These are phyloP conservation scores for Parsonsia alboflavescens DNA, from an alignment of 257 asterid genomes.

Conservation along the genomic window DNA sequence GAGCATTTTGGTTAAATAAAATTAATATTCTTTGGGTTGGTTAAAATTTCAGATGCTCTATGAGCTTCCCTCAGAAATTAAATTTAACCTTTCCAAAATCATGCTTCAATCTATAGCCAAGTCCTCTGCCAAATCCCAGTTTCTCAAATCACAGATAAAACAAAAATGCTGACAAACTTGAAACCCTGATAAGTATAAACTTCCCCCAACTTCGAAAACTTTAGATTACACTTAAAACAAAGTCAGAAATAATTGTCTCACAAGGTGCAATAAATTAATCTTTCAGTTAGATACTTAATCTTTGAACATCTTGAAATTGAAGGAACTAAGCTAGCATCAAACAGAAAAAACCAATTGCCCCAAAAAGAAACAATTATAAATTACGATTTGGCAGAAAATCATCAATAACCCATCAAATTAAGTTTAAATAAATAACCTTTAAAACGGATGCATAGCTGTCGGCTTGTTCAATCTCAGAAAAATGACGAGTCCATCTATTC, in stretches of 20 bases:
- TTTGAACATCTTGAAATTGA: neutral
- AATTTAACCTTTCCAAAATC: neutral
- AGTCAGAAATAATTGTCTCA: neutral
- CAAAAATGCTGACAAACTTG: neutral
- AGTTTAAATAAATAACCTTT: constrained; percentile 40
- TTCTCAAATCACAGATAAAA: neutral
- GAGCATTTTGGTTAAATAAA: neutral
- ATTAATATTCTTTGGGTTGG: neutral
- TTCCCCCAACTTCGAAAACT: neutral
- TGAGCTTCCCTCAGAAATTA: neutral
- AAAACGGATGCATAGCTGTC: constrained; percentile 74
- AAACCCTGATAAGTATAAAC: neutral
- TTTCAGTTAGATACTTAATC: neutral
- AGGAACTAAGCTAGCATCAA: neutral
- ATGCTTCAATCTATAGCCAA: neutral
- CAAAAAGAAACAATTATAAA: neutral
- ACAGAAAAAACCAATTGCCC: neutral
- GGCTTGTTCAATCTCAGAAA: constrained; percentile 82
- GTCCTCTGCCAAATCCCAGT: neutral
- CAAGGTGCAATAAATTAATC: neutral
- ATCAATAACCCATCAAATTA: constrained; percentile 6
- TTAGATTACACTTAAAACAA: neutral
- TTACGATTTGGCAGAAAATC: neutral
- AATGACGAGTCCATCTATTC: constrained; percentile 82
- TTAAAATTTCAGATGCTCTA: neutral